Conservation (phyloP, 116 monocot species). For the Posidonia oceanica region DNA sequence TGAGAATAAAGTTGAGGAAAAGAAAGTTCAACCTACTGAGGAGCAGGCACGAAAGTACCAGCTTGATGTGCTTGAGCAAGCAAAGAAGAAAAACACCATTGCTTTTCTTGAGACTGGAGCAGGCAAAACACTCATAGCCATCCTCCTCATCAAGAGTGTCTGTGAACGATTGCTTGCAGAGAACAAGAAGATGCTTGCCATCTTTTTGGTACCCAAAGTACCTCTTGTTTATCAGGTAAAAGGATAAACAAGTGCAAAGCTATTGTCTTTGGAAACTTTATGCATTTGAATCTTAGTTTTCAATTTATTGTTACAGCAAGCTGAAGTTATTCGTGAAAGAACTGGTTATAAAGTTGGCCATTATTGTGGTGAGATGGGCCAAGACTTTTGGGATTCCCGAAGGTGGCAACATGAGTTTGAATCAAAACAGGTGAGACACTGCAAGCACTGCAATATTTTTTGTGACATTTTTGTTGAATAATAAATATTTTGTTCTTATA, state of each 20-base stretch:
- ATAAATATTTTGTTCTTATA: not conserved
- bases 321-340: conserved; percentile 88
- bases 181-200: conserved; percentile 75
- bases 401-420: conserved; percentile 97
- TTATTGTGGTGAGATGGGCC: conserved; percentile 99
- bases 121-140: conserved; percentile 90
- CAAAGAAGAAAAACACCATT: conserved; percentile 89
- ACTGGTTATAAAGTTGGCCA: conserved; percentile 85
- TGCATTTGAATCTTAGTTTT: conserved; percentile 4
- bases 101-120: conserved; percentile 97
- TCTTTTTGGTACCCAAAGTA: conserved; percentile 96
- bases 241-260: not conserved
- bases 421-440: conserved; percentile 57
- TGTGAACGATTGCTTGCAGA: conserved; percentile 43
- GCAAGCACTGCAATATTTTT: not conserved
- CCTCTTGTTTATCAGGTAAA: conserved; percentile 97
- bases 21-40: conserved; percentile 51
- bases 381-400: conserved; percentile 95
- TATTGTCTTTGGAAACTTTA: conserved; percentile 2
- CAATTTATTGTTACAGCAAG: conserved; percentile 51
- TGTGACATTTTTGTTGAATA: not conserved
- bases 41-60: conserved; percentile 88
- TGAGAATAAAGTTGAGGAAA: conserved; percentile 29
- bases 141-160: conserved; percentile 75
- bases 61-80: conserved; percentile 93